Conservation (phyloP, 148 eudicot genomes). For the Camellia sinensis region DNA sequence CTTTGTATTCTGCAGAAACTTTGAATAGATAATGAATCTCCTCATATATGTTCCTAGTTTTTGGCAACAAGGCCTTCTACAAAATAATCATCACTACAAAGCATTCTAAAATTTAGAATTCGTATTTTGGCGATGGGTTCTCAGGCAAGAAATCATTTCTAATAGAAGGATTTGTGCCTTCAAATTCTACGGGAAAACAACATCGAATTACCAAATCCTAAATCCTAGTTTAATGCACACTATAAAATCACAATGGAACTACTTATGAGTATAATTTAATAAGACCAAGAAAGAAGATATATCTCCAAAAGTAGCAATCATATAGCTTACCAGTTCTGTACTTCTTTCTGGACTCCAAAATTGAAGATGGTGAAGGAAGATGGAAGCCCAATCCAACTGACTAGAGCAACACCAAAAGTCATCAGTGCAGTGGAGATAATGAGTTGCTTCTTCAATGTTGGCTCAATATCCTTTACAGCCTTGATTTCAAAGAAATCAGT, state of each 20-base stretch:
- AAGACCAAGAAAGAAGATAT: background rate
- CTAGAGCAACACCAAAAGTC: slow-evolving; percentile 69
- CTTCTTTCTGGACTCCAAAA: slow-evolving; percentile 79
- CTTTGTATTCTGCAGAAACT: background rate
- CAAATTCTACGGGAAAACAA: background rate
- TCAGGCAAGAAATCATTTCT: background rate
- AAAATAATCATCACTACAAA: background rate
- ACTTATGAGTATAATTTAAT: background rate
- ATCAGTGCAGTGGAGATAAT: slow-evolving; percentile 79
- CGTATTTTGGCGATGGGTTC: background rate
- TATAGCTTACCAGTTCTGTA: slow-evolving; percentile 66
- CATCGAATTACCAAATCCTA: background rate
- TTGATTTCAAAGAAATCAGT: slow-evolving; percentile 92
- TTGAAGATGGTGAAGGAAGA: slow-evolving; percentile 77
- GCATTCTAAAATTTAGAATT: background rate
- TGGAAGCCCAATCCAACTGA: slow-evolving; percentile 72
- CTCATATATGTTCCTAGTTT: background rate
- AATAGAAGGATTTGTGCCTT: background rate
- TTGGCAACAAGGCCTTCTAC: background rate
- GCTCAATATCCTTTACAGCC: slow-evolving; percentile 83
- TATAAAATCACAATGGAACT: background rate
- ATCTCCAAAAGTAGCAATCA: background rate
- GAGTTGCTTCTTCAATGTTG: slow-evolving; percentile 74
- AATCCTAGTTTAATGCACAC: background rate
- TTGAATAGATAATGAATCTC: background rate